These are phyloP conservation scores for Ophiostoma populinum DNA, from an alignment of 2,329 filamentous ascomycete species.

Conservation along the genomic window DNA sequence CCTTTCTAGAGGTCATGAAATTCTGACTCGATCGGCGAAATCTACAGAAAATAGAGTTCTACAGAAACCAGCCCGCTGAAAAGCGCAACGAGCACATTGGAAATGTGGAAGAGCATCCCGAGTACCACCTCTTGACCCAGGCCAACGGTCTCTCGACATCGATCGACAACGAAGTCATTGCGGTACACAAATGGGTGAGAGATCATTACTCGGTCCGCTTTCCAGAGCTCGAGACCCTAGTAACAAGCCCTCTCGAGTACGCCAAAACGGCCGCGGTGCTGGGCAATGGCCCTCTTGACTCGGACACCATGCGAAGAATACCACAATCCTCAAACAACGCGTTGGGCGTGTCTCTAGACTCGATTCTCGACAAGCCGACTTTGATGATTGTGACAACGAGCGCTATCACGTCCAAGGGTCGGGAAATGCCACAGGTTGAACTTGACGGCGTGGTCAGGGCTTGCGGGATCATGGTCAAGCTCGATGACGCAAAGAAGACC, in stretches of 20 bases:
- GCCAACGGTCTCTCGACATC: constrained; percentile 80
- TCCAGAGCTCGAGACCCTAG: constrained; percentile 75
- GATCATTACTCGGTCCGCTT: constrained; percentile 93
- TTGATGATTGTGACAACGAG: constrained; percentile 94
- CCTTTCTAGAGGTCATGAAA: constrained; percentile 28
- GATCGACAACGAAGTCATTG: constrained; percentile 81
- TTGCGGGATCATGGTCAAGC: constrained; percentile 73
- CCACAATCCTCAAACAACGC: constrained; percentile 64
- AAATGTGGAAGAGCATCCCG: constrained; percentile 80
- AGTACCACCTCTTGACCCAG: constrained; percentile 75
- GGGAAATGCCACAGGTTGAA: constrained; percentile 57
- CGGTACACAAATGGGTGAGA: constrained; percentile 90
- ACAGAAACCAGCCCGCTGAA: constrained; percentile 49
- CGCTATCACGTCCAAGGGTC: constrained; percentile 74
- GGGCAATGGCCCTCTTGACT: constrained; percentile 76
- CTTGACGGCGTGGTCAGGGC: constrained; percentile 57
- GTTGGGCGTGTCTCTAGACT: constrained; percentile 55
- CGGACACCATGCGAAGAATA: constrained; percentile 61
- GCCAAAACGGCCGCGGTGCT: constrained; percentile 89
- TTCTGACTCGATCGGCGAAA: constrained; percentile 42
- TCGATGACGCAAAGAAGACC: constrained; percentile 73
- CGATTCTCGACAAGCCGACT: constrained; percentile 72
- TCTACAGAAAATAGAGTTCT: constrained; percentile 64
- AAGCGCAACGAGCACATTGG: constrained; percentile 49
- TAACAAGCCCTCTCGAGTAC: constrained; percentile 86